Conservation (phyloP, 352 stramenopile species). For the Phytophthora boehmeriae region DNA sequence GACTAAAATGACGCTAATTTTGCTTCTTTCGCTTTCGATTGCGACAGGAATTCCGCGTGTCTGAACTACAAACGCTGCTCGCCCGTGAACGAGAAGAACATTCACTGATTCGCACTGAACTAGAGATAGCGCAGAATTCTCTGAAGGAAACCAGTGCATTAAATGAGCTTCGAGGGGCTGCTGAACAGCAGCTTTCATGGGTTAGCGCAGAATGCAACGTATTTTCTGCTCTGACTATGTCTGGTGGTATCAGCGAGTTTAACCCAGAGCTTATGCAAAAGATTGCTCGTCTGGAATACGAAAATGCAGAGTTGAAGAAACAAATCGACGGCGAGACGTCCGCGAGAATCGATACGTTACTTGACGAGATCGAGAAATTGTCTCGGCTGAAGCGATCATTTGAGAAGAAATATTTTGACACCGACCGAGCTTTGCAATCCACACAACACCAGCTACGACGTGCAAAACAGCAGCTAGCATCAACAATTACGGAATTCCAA, state of each 20-base stretch:
- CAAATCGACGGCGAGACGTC: slow-evolving; percentile 60
- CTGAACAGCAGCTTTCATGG: slow-evolving; percentile 26
- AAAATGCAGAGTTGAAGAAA: slow-evolving; percentile 58
- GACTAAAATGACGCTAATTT: too few relatives aligned
- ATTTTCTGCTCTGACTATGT: slow-evolving; percentile 15
- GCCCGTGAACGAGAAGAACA: slow-evolving; percentile 40
- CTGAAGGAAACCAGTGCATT: slow-evolving; percentile 47
- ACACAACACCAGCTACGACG: slow-evolving; percentile 28
- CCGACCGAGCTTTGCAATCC: slow-evolving; percentile 36
- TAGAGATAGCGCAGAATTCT: slow-evolving; percentile 34
- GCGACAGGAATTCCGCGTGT: slow-evolving; percentile 66
- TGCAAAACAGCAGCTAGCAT: slow-evolving; percentile 18
- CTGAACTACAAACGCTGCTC: slow-evolving; percentile 55
- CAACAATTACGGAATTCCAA: slow-evolving; percentile 13
- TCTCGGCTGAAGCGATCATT: slow-evolving; percentile 73
- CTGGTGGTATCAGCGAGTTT: slow-evolving; percentile 57
- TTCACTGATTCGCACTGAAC: slow-evolving; percentile 23
- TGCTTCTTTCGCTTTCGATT: not conserved
- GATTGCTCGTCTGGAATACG: slow-evolving; percentile 55
- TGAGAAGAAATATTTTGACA: slow-evolving; percentile 72
- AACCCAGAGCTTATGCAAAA: slow-evolving; percentile 77
- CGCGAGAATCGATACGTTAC: slow-evolving; percentile 55
- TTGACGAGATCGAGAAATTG: slow-evolving; percentile 64
- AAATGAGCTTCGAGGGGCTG: slow-evolving; percentile 60
- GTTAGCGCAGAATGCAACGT: not conserved